Conservation (phyloP, 768 basidiomycete species). For the Tulasnella sp. region DNA sequence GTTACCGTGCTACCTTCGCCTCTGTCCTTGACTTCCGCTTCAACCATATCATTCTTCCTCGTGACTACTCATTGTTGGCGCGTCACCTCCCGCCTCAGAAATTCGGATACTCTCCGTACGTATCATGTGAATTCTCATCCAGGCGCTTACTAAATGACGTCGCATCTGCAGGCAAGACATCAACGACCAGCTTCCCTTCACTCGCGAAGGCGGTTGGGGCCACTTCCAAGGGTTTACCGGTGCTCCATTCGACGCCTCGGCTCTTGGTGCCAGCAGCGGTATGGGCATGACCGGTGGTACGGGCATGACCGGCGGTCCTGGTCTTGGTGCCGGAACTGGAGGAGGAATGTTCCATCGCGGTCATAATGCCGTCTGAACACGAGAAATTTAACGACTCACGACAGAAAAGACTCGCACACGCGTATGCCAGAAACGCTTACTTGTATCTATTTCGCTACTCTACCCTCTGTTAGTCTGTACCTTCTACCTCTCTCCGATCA, state of each 20-base stretch:
- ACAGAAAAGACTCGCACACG: background rate
- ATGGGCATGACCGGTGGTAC: constrained; percentile 23
- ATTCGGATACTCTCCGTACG: constrained; percentile 38
- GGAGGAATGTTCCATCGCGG: constrained; percentile 2
- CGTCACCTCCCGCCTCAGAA: constrained; percentile 32
- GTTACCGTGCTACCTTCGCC: constrained; percentile 56
- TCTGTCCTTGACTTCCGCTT: constrained; percentile 55
- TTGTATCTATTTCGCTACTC: background rate
- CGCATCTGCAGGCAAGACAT: background rate
- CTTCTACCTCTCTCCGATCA: background rate
- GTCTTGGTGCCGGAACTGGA: background rate
- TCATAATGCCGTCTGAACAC: background rate
- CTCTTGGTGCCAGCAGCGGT: constrained; percentile 20
- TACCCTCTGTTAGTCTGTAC: background rate
- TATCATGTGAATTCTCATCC: constrained; percentile 36
- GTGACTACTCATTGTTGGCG: constrained; percentile 47
- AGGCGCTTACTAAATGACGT: constrained; percentile 1
- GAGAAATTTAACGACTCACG: background rate
- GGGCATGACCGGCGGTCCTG: constrained; percentile 8
- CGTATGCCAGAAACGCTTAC: background rate
- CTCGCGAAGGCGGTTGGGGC: constrained; percentile 49
- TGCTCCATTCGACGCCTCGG: constrained; percentile 47
- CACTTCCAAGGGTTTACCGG: constrained; percentile 42
- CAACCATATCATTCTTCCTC: constrained; percentile 57
- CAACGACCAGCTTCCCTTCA: constrained; percentile 41